These are phyloP conservation scores for Alternaria sp. DNA, from an alignment of 2,329 filamentous ascomycete genomes.

Conservation along the genomic window DNA sequence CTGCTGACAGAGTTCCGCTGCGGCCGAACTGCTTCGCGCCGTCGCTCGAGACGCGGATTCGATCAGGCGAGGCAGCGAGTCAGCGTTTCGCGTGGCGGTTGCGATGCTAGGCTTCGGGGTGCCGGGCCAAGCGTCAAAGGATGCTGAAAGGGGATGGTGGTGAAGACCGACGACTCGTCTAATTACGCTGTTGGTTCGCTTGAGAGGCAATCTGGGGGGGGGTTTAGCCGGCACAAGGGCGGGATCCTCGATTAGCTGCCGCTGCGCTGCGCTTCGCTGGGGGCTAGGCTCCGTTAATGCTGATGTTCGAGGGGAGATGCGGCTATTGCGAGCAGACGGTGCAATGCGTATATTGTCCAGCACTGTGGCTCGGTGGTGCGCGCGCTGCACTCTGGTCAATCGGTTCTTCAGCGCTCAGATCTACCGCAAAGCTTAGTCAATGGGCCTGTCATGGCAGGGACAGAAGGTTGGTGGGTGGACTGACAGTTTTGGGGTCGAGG, in stretches of 20 bases:
- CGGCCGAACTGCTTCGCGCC: slow-evolving; percentile 16
- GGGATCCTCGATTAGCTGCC: slow-evolving; percentile 47
- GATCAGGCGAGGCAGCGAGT: slow-evolving; percentile 14
- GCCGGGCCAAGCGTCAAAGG: slow-evolving; percentile 20
- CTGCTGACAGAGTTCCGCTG: slow-evolving; percentile 26
- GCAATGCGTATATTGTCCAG: slow-evolving; percentile 41
- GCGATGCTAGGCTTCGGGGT: slow-evolving; percentile 16
- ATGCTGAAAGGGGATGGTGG: slow-evolving; percentile 24
- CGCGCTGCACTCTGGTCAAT: slow-evolving; percentile 22
- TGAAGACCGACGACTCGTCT: slow-evolving; percentile 28
- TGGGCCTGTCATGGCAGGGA: slow-evolving; percentile 7
- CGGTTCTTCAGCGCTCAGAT: slow-evolving; percentile 13
- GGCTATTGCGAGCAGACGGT: slow-evolving; percentile 23
- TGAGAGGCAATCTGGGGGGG: slow-evolving; percentile 41
- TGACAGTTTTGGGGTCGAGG: slow-evolving; percentile 13
- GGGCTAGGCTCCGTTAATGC: slow-evolving; percentile 35
- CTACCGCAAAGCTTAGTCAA: slow-evolving; percentile 27
- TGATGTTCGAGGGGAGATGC: slow-evolving; percentile 24
- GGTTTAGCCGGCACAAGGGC: slow-evolving; percentile 47
- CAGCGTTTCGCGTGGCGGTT: slow-evolving; percentile 15
- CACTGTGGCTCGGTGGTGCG: slow-evolving; percentile 31
- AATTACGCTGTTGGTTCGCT: slow-evolving; percentile 47
- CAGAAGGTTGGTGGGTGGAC: slow-evolving; percentile 10
- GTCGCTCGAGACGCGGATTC: slow-evolving; percentile 14
- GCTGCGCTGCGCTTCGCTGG: slow-evolving; percentile 42